These are phyloP conservation scores for Fusarium pininemorale DNA, from an alignment of 2,329 filamentous ascomycete species.

Conservation along the genomic window DNA sequence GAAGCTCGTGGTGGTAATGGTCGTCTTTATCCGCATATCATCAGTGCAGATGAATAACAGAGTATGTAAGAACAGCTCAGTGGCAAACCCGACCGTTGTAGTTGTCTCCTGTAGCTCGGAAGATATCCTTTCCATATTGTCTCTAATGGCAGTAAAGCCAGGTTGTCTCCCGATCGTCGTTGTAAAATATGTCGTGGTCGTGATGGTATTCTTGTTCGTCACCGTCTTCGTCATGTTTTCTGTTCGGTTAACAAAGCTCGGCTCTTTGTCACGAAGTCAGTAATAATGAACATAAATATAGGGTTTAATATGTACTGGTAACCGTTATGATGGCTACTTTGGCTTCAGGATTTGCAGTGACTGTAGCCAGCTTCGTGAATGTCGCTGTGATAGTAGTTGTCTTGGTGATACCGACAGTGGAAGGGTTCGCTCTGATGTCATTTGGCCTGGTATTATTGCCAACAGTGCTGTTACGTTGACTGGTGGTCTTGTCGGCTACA, in stretches of 20 bases:
- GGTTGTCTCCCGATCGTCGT: neutral
- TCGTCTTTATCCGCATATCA: neutral
- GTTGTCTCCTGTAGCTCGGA: rapidly evolving
- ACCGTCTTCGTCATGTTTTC: rapidly evolving
- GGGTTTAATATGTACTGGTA: too few relatives aligned
- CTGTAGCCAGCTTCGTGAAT: neutral
- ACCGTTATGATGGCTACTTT: neutral
- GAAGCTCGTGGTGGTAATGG: neutral
- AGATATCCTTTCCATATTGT: neutral
- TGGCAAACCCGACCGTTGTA: neutral
- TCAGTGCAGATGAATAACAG: neutral
- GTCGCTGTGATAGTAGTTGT: neutral
- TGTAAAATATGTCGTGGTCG: neutral
- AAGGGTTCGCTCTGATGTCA: neutral
- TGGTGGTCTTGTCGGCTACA: rapidly evolving
- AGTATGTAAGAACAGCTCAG: neutral
- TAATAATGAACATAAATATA: too few relatives aligned
- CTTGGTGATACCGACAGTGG: too few relatives aligned
- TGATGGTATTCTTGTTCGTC: rapidly evolving
- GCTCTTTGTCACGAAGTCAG: rapidly evolving
- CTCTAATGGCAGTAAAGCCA: neutral
- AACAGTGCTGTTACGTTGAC: neutral
- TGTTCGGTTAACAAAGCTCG: rapidly evolving
- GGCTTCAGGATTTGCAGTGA: neutral
- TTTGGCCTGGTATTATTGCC: rapidly evolving